Base-by-base conservation (phyloP, 108 stramenopile species). In the Cyclotella sp. region DNA sequence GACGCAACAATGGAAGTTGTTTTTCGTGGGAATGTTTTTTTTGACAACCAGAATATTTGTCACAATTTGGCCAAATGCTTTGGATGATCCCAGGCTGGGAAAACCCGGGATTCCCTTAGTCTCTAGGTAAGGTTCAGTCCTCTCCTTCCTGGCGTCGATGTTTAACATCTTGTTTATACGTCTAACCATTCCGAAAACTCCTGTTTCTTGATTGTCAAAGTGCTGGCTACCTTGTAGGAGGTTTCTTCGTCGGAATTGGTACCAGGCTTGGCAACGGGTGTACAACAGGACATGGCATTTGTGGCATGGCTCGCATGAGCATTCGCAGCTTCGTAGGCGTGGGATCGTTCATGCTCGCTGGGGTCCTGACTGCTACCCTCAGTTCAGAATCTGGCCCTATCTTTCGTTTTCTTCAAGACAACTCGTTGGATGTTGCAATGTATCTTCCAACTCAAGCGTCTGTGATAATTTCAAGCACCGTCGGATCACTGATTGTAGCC, bases 221-320 rank as follows among this genome's bases (percentile, higher is more conserved):
- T 47, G 21, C 80, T 6, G 91, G 76, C 3, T 89, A 84, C 58
- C 40, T 86, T 22, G 9, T 89, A 13, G 86, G 81, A 19, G 92
- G 92, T 22, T 85, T 93, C 47, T 78, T 87, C 22, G 90, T 93
- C 24, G 92, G 92, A 26, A 85, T 68, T 9, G 68, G 68, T 10
- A 68, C 68, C 15, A 68, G 52, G 64, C 70, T 91, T 26, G 86
- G 90, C 13, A 93, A 91, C 74, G 92, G 89, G n/a, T 93, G 90
- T 66, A 90, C 92, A 0, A 77, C 88, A 15, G 90, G 88, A 19
- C 88, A 88, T 64, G 88, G 90, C 27, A 84, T 96, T 43, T 94
- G 95, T 67, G 97, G 97, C 19, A 44, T 97, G 55, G 88, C 90
- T 51, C 89, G 96, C 21, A 24, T 85, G 19, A 92, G 91, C 67